Evolutionary conservation across 2,329 filamentous ascomycete genomes (phyloP), one percentile per base, ranked within the genome.

Genomic region (Phialocephala subalpina): DNA sequence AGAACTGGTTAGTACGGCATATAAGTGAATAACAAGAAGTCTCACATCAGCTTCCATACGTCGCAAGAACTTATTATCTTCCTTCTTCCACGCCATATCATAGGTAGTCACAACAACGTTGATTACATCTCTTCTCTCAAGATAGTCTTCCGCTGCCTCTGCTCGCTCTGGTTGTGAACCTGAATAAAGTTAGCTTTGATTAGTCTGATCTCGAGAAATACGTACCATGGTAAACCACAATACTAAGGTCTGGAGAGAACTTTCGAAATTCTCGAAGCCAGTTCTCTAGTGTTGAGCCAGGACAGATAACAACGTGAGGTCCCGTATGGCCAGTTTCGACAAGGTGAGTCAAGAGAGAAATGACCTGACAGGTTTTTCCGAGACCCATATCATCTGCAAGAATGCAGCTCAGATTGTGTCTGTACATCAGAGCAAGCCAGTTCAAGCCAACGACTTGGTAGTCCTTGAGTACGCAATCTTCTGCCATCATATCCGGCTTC

Each of bases 301-400:
- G 96, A 1, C 98, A 96, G 33, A 99, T 90, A 42, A 99, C 87
- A 40, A 99, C 81, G 76, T 97, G 88, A 81, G 82, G 93, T 74
- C 92, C 93, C 82, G 75, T 87, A 75, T 81, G 84, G 69, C 80
- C 87, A 35, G 87, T 87, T 74, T 94, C 88, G 18, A 92, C 88
- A 29, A 99, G 82, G 73, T 97, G 90, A 18, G 93, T 92, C 55
- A 99, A 84, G 73, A 99, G 93, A 0, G 93, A 90, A 72, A 99
- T 97, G 68, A 98, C 93, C 75, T 99, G 95, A 73, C 94, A 97
- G 0, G 96, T 99, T 83, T 99, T 99, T 55, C 96, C 96, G 47
- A 95, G 82, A 60, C 92, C 96, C 96, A 99, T 99, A 76, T 99
- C 96, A 76, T 99, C 96, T 1, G 96, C 96, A 20, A 99, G 83